phyloP scores from a whole-genome alignment of 306 rosid genomes.

The Neltuma alba region DNA sequence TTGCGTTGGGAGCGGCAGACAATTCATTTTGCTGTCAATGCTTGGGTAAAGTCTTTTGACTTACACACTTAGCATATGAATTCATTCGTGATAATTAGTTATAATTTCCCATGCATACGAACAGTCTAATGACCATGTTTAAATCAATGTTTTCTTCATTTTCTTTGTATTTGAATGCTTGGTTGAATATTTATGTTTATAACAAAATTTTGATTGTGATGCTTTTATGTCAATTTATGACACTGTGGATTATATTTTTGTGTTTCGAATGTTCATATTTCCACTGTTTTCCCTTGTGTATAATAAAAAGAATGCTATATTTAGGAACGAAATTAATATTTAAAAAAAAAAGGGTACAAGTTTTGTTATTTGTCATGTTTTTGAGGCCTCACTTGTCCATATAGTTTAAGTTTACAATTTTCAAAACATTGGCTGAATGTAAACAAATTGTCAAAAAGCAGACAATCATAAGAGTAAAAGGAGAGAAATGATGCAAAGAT shows the following conservation, averaged over 20 bases:
- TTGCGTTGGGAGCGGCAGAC: slow-evolving; percentile 89
- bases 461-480: background rate
- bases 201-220: background rate
- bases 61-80: background rate
- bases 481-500: background rate
- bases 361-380: background rate
- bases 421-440: background rate
- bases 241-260: background rate
- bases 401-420: background rate
- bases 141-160: background rate
- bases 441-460: background rate
- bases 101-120: background rate
- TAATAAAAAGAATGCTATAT: background rate
- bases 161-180: background rate
- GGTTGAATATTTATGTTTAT: background rate
- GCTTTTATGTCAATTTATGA: background rate
- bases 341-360: background rate
- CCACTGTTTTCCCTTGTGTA: background rate
- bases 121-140: background rate
- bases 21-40: slow-evolving; percentile 84
- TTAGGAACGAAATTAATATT: background rate
- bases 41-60: slow-evolving; percentile 70
- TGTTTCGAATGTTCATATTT: background rate
- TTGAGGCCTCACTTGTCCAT: background rate
- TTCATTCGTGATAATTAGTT: background rate